These are phyloP conservation scores for Amoebophrya sp. DNA, from an alignment of 169 alveolate genomes.

Conservation along the genomic window DNA sequence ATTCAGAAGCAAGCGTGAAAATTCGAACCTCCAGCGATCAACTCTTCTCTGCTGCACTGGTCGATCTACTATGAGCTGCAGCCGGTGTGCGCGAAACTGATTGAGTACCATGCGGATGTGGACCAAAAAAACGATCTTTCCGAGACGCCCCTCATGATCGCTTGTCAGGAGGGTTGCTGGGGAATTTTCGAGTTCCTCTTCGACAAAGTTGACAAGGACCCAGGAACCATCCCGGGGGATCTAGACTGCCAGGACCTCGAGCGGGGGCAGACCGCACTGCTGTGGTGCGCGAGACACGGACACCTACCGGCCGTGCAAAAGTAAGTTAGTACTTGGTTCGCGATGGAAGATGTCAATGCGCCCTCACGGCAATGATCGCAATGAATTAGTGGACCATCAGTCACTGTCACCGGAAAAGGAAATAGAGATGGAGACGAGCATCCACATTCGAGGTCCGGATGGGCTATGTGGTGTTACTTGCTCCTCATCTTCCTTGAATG, in stretches of 20 bases:
- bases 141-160: background rate
- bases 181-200: background rate
- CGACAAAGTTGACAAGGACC: constrained; percentile 1
- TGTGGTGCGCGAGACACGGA: background rate
- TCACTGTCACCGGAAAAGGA: too few relatives aligned
- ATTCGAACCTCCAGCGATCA: too few relatives aligned
- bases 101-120: background rate
- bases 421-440: too few relatives aligned
- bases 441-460: too few relatives aligned
- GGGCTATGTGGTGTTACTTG: too few relatives aligned
- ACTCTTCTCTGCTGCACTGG: background rate
- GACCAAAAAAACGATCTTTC: background rate
- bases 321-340: too few relatives aligned
- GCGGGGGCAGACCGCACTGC: background rate
- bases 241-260: background rate
- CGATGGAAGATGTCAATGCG: too few relatives aligned
- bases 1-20: too few relatives aligned
- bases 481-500: too few relatives aligned
- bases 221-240: background rate
- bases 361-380: too few relatives aligned
- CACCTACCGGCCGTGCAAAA: background rate
- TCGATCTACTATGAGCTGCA: background rate
- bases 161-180: background rate
- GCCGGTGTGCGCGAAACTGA: constrained; percentile 4
- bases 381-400: too few relatives aligned